Conservation (phyloP, 306 rosid species). For the Begonia loranthoides region DNA sequence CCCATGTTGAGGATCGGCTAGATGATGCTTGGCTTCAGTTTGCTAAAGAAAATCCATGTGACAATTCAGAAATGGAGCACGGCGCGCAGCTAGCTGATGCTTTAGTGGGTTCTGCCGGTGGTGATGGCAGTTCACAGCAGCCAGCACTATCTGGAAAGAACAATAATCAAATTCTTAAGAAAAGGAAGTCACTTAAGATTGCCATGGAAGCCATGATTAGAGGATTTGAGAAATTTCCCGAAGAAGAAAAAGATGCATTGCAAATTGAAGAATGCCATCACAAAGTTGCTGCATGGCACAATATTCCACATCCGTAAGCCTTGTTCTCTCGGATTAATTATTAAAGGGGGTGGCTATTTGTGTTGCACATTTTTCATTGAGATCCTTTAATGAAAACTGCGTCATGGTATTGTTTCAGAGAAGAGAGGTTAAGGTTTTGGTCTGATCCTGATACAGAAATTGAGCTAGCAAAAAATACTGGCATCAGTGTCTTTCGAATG, state of each 20-base stretch:
- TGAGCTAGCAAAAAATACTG: constrained; percentile 75
- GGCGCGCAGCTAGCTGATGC: constrained; percentile 36
- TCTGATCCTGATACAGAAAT: constrained; percentile 94
- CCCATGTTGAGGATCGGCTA: constrained; percentile 85
- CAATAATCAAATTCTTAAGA: constrained; percentile 9
- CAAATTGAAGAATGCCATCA: constrained; percentile 28
- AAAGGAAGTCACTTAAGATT: constrained; percentile 56
- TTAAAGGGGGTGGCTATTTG: neutral
- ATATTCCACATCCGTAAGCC: constrained; percentile 73
- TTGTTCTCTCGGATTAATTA: constrained; percentile 2
- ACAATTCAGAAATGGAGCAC: constrained; percentile 19
- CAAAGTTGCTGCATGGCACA: constrained; percentile 94
- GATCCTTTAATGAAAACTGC: constrained; percentile 6
- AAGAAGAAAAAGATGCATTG: constrained; percentile 27
- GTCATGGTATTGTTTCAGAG: constrained; percentile 42
- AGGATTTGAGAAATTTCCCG: constrained; percentile 49
- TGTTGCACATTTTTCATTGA: neutral
- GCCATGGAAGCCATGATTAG: constrained; percentile 93
- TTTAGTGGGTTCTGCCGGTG: constrained; percentile 55
- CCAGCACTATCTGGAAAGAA: constrained; percentile 16
- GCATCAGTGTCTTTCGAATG: constrained; percentile 76
- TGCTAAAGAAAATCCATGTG: constrained; percentile 43
- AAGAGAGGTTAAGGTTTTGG: constrained; percentile 97
- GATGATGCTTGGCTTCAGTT: constrained; percentile 93
- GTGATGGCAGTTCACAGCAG: constrained; percentile 64